Conservation (phyloP, 1,139 yeast species). For the Yamadazyma conglobata region DNA sequence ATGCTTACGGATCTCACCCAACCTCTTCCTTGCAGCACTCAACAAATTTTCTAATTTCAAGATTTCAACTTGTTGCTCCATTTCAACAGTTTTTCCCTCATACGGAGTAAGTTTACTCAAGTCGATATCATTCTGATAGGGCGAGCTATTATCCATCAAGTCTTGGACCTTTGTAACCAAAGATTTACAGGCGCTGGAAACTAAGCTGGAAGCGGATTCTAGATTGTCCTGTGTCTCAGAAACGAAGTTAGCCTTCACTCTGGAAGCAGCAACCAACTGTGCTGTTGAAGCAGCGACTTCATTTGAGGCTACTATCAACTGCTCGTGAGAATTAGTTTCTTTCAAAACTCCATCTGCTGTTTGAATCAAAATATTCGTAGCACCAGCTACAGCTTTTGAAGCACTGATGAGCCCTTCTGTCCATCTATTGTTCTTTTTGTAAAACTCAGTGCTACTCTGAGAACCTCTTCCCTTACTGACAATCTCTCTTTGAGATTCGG, state of each 20-base stretch:
- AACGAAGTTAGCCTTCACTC: slow-evolving; percentile 78
- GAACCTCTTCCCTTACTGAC: slow-evolving; percentile 69
- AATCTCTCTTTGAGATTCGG: slow-evolving; percentile 80
- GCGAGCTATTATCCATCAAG: slow-evolving; percentile 42
- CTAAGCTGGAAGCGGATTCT: slow-evolving; percentile 67
- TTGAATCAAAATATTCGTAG: slow-evolving; percentile 75
- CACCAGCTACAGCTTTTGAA: slow-evolving; percentile 82
- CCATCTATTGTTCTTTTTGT: slow-evolving; percentile 89
- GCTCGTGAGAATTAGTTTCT: slow-evolving; percentile 66
- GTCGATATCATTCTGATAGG: slow-evolving; percentile 49
- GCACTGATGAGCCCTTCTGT: slow-evolving; percentile 93
- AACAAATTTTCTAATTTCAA: slow-evolving; percentile 76
- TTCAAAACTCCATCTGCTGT: slow-evolving; percentile 84
- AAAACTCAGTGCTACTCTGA: slow-evolving; percentile 69
- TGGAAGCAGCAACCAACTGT: slow-evolving; percentile 87
- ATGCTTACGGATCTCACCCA: slow-evolving; percentile 81
- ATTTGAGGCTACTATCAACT: slow-evolving; percentile 84
- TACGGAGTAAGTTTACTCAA: slow-evolving; percentile 69
- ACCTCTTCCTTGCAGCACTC: slow-evolving; percentile 68
- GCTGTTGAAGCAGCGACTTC: slow-evolving; percentile 94
- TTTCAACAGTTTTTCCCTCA: slow-evolving; percentile 82
- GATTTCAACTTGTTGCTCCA: slow-evolving; percentile 93
- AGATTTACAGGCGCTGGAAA: slow-evolving; percentile 69
- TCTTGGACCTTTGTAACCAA: slow-evolving; percentile 69
- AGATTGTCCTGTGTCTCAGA: slow-evolving; percentile 75